These are phyloP conservation scores for Zea luxurians DNA, from an alignment of 176 grass and related monocot species.

Conservation along the genomic window DNA sequence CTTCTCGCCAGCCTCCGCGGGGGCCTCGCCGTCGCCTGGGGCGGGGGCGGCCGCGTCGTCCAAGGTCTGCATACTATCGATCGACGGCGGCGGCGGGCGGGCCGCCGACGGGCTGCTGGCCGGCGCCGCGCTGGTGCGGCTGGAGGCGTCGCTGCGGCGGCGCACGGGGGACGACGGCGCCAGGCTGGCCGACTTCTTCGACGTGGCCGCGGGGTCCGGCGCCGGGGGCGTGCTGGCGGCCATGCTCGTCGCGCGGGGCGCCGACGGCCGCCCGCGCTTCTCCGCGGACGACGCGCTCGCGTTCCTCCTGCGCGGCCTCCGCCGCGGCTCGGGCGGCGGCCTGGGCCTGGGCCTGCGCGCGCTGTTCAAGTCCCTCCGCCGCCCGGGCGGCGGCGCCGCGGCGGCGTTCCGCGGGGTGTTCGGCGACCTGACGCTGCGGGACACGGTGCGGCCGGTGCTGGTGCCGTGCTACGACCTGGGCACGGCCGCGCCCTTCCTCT, in stretches of 20 bases:
- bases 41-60: neutral
- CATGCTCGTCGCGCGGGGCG: constrained; percentile 69
- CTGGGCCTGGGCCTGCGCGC: constrained; percentile 26
- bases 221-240: constrained; percentile 83
- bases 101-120: constrained; percentile 76
- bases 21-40: neutral
- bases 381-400: constrained; percentile 1
- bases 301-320: constrained; percentile 52
- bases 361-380: constrained; percentile 69
- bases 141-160: constrained; percentile 68
- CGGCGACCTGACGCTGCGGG: constrained; percentile 66
- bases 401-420: constrained; percentile 53
- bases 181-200: constrained; percentile 78
- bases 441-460: constrained; percentile 71
- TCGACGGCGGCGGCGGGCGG: constrained; percentile 64
- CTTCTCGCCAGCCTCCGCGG: neutral
- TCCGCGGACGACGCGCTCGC: constrained; percentile 74
- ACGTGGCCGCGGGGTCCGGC: constrained; percentile 79
- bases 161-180: constrained; percentile 54
- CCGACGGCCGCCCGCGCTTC: constrained; percentile 62
- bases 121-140: constrained; percentile 54
- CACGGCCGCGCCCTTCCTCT: constrained; percentile 72
- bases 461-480: constrained; percentile 88
- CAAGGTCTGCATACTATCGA: constrained; percentile 80
- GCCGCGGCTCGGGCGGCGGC: neutral